A percentile compares a stretch with the other conserved stretches of the same genome.
Conservation (phyloP, 208 protist species). For the Leishmania mexicana region DNA sequence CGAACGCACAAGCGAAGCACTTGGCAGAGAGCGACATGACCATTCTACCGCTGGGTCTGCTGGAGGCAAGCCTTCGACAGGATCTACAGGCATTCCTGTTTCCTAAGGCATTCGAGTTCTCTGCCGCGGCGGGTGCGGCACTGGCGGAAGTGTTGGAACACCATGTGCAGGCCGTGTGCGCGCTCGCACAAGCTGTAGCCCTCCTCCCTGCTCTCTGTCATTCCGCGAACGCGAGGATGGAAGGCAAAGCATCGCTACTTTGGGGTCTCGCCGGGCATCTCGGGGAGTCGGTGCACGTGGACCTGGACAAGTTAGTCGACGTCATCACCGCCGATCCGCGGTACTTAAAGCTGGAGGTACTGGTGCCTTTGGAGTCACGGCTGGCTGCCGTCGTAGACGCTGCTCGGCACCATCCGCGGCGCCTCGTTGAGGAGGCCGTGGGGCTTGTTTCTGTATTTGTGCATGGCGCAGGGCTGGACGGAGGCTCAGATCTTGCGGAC, state of each 20-base stretch:
- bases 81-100: constrained; percentile 20
- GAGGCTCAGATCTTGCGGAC: not conserved
- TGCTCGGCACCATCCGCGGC: constrained; percentile 25
- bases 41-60: constrained; percentile 5
- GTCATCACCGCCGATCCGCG: constrained; percentile 25
- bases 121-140: constrained; percentile 8
- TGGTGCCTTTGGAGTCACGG: constrained; percentile 21
- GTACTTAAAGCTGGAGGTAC: constrained; percentile 19
- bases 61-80: constrained; percentile 14
- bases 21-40: not conserved
- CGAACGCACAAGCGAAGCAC: not conserved
- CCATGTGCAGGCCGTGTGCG: constrained; percentile 31
- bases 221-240: not conserved
- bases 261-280: not conserved
- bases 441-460: not conserved
- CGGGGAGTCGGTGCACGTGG: not conserved
- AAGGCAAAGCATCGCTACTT: not conserved
- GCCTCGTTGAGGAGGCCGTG: constrained; percentile 12
- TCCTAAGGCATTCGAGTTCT: constrained; percentile 8
- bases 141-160: constrained; percentile 13
- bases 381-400: constrained; percentile 22
- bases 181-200: constrained; percentile 14
- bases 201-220: not conserved
- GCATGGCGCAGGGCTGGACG: not conserved
- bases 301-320: constrained; percentile 16